These are phyloP conservation scores for Tillandsia fasciculata DNA, from an alignment of 176 grass and related monocot genomes.

Conservation along the genomic window DNA sequence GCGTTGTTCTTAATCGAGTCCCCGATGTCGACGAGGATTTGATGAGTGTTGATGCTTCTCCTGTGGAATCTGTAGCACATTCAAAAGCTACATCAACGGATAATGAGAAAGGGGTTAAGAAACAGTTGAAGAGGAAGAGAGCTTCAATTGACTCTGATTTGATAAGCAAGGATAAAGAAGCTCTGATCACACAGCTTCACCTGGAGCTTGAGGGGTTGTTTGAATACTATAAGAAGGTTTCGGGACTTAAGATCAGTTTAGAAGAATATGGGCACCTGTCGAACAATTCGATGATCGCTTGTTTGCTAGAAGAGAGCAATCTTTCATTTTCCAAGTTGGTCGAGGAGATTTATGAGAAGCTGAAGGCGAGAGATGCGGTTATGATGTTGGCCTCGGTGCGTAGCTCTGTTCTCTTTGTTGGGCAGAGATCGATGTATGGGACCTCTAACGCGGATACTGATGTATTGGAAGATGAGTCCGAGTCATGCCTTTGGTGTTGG, in stretches of 20 bases:
- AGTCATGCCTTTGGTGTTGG: slow-evolving; percentile 40
- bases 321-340: slow-evolving; percentile 34
- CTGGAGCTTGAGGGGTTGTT: slow-evolving; percentile 16
- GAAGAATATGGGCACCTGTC: slow-evolving; percentile 6
- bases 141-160: background rate
- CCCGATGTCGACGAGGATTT: background rate
- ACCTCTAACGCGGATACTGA: slow-evolving; percentile 19
- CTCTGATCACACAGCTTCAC: slow-evolving; percentile 5
- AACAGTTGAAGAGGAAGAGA: slow-evolving; percentile 24
- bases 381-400: slow-evolving; percentile 18
- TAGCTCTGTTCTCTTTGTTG: slow-evolving; percentile 15
- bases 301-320: slow-evolving; percentile 35
- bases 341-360: slow-evolving; percentile 20
- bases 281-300: slow-evolving; percentile 21
- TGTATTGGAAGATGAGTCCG: slow-evolving; percentile 30
- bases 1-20: background rate
- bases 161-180: background rate
- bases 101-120: background rate
- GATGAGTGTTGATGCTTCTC: background rate
- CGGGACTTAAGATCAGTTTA: slow-evolving; percentile 1
- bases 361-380: slow-evolving; percentile 14
- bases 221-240: slow-evolving; percentile 22
- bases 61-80: background rate
- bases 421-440: slow-evolving; percentile 23
- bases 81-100: background rate